Evolutionary conservation across 1,139 yeast species (phyloP).

Genomic region (Saccharomyces hybrid): DNA sequence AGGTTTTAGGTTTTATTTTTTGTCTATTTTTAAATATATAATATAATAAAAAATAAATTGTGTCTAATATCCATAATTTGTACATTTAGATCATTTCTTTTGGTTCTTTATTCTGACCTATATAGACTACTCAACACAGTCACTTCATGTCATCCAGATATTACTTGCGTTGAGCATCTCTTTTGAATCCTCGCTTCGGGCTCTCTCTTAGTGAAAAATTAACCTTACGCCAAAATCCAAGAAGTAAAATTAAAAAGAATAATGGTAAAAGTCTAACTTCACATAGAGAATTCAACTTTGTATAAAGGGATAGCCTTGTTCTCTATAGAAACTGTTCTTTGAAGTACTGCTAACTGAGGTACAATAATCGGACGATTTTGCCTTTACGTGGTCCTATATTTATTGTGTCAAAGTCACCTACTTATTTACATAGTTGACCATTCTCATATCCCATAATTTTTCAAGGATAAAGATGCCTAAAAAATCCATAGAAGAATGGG

Average conservation of each 20-base stretch:
- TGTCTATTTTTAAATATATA: constrained; percentile 4
- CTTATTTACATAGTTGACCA: neutral
- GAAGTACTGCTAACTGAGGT: neutral
- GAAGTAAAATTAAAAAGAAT: neutral
- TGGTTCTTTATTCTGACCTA: neutral
- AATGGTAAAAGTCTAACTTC: neutral
- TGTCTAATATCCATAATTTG: constrained; percentile 1
- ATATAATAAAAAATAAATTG: constrained; percentile 4
- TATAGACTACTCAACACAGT: neutral
- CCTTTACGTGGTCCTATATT: neutral
- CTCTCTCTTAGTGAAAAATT: neutral
- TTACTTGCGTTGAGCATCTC: neutral
- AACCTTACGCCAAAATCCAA: neutral
- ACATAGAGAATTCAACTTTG: neutral
- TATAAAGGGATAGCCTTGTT: neutral
- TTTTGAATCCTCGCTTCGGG: neutral
- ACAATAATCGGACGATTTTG: neutral
- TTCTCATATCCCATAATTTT: neutral
- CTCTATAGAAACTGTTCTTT: neutral
- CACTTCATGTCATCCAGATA: neutral
- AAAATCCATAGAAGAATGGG: constrained; percentile 30
- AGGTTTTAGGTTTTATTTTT: constrained; percentile 1
- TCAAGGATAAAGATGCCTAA: constrained; percentile 18
- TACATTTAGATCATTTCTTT: neutral
- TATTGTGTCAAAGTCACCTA: neutral